Evolutionary conservation across 768 basidiomycete genomes (phyloP).

Genomic region (Boletellus ananas): DNA sequence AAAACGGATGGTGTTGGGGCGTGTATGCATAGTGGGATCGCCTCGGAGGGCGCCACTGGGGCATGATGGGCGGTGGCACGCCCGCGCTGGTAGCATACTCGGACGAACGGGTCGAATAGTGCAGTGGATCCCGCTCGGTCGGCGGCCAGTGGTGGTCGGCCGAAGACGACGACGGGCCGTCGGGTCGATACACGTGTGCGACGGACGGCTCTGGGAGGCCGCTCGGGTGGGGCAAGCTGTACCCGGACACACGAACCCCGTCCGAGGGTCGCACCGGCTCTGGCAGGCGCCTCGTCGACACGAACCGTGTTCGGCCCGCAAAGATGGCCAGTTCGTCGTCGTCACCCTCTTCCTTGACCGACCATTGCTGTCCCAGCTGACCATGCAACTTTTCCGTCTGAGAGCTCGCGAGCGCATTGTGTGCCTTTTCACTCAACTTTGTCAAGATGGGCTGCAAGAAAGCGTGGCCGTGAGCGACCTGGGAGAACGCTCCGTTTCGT

Average conservation of each 20-base stretch:
- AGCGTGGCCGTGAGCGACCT: background rate
- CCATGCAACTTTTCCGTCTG: constrained; percentile 32
- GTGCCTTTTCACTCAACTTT: constrained; percentile 64
- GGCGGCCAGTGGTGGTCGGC: constrained; percentile 16
- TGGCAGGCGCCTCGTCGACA: constrained; percentile 42
- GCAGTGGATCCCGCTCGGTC: constrained; percentile 13
- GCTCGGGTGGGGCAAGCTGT: background rate
- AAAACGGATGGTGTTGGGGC: constrained; percentile 14
- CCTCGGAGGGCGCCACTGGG: constrained; percentile 29
- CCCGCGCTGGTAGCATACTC: constrained; percentile 5
- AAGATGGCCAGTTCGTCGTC: constrained; percentile 68
- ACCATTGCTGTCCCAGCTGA: constrained; percentile 43
- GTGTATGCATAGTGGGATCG: constrained; percentile 28
- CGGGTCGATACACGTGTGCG: constrained; percentile 13
- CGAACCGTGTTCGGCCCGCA: constrained; percentile 61
- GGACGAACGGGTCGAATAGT: constrained; percentile 1
- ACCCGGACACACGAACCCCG: constrained; percentile 3
- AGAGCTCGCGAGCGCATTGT: constrained; percentile 46
- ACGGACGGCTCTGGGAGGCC: constrained; percentile 1
- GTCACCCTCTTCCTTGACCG: constrained; percentile 47
- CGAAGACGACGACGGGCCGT: constrained; percentile 10
- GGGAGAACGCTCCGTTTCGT: background rate
- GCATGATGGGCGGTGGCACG: constrained; percentile 8
- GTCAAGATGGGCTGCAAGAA: constrained; percentile 48
- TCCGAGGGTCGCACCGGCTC: constrained; percentile 16